These are phyloP conservation scores for Venturiaceae sp. DNA, from an alignment of 2,329 filamentous ascomycete genomes.

Conservation along the genomic window DNA sequence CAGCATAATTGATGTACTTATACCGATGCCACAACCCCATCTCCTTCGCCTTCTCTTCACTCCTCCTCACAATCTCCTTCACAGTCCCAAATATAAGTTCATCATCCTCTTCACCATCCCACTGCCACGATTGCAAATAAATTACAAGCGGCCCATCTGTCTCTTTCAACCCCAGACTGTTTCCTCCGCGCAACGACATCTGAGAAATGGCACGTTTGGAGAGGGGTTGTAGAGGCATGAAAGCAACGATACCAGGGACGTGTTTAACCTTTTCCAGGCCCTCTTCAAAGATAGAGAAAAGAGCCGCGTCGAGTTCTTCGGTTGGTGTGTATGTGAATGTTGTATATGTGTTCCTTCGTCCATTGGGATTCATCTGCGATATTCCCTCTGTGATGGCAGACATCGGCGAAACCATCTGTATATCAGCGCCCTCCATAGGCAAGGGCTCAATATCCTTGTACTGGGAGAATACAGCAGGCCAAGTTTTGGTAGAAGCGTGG, in stretches of 20 bases:
- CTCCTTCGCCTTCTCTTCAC: not conserved
- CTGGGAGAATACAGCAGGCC: not conserved
- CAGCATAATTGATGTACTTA: constrained; percentile 39
- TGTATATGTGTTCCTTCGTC: not conserved
- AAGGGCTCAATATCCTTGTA: not conserved
- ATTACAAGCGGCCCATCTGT: not conserved
- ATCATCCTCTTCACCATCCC: constrained; percentile 1
- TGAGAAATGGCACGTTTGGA: not conserved
- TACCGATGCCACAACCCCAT: constrained; percentile 21
- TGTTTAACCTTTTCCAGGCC: not conserved
- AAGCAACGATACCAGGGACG: not conserved
- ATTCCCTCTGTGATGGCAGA: not conserved
- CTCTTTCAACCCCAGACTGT: not conserved
- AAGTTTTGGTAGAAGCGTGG: not conserved
- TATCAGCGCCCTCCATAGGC: not conserved
- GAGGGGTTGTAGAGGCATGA: not conserved
- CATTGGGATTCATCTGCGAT: not conserved
- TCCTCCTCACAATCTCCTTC: not conserved
- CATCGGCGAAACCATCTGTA: not conserved
- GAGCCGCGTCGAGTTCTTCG: not conserved
- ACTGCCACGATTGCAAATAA: not conserved
- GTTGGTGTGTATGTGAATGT: not conserved
- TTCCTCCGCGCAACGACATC: not conserved
- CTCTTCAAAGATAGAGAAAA: not conserved
- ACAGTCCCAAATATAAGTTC: not conserved